phyloP scores from a whole-genome alignment of 441 rosid genomes.

The Pelargonium australe region DNA sequence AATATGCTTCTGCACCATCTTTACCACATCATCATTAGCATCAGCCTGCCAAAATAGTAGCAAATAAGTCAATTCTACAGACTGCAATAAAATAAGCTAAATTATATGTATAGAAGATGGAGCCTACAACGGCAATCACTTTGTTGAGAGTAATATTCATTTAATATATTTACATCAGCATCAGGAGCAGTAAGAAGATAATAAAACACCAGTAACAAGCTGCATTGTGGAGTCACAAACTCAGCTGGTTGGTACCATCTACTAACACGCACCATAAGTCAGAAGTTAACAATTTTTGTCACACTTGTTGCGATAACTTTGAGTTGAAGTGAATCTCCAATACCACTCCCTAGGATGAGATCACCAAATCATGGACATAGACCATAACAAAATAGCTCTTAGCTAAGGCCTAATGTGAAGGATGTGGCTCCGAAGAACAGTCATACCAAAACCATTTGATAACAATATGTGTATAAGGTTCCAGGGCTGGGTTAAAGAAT shows the following conservation, averaged over 20 bases:
- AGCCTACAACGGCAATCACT: background rate
- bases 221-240: background rate
- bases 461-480: background rate
- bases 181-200: background rate
- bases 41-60: conserved; percentile 50
- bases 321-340: background rate
- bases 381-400: background rate
- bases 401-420: background rate
- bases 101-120: background rate
- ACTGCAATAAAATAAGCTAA: background rate
- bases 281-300: background rate
- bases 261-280: background rate
- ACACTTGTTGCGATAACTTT: background rate
- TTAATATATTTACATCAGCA: too few relatives aligned
- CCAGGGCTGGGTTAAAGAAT: background rate
- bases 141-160: too few relatives aligned
- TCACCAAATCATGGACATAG: background rate
- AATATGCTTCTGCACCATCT: conserved; percentile 69
- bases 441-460: background rate
- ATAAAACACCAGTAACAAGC: background rate
- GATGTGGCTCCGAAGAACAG: background rate
- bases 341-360: background rate
- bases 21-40: conserved; percentile 64
- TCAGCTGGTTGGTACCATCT: background rate
- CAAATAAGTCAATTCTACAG: background rate